Percentiles rank a stretch among this genome's conserved stretches.
phyloP scores from a whole-genome alignment of 2,329 filamentous ascomycete genomes.

The Sporothrix schenckii region DNA sequence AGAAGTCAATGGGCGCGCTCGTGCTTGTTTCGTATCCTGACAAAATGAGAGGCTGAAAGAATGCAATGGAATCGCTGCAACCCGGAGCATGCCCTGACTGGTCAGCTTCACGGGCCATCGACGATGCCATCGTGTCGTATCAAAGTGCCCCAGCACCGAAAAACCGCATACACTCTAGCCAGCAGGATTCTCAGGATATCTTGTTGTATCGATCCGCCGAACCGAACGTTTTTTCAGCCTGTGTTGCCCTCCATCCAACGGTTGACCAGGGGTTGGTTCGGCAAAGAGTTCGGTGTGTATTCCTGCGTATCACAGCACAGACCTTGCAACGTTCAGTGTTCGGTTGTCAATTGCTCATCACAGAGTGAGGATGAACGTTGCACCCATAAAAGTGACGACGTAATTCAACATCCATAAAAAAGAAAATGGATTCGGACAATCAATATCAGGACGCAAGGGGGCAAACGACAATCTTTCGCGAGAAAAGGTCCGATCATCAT shows the following conservation, averaged over 20 bases:
- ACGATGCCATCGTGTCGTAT: neutral
- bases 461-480: neutral
- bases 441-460: constrained; percentile 18
- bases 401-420: neutral
- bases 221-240: constrained; percentile 5
- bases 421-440: neutral
- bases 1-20: neutral
- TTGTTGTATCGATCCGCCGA: neutral
- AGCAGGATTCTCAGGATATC: neutral
- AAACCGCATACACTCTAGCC: neutral
- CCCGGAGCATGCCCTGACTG: constrained; percentile 3
- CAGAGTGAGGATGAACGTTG: neutral
- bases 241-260: constrained; percentile 4
- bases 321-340: neutral
- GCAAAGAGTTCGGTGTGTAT: constrained; percentile 11
- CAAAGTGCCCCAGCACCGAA: neutral
- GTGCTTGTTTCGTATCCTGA: neutral
- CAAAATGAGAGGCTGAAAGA: constrained; percentile 17
- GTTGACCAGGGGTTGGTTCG: neutral
- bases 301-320: neutral
- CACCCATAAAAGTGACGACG: no score
- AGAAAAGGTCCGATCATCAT: constrained; percentile 15
- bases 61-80: constrained; percentile 5
- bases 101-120: neutral
- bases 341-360: neutral